A percentile compares a stretch with the other conserved stretches of the same genome.
Evolutionary conservation across 306 rosid species (phyloP).

Genomic region (Vigna trinervia): DNA sequence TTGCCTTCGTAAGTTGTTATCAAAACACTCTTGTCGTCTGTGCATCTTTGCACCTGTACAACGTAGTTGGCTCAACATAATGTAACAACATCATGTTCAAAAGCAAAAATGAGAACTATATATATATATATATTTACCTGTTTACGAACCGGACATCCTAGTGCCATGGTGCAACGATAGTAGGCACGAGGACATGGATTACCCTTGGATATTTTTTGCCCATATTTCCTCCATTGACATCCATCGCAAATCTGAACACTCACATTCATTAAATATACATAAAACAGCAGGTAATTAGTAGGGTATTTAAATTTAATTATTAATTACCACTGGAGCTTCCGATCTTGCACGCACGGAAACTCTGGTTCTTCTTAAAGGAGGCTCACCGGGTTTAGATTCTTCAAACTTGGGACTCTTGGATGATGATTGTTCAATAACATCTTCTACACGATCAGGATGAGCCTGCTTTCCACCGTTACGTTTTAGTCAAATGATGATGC

Average conservation of each 20-base stretch:
- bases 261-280: neutral
- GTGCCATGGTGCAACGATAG: slow-evolving; percentile 68
- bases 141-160: slow-evolving; percentile 63
- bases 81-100: no score
- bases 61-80: no score
- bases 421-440: slow-evolving; percentile 41
- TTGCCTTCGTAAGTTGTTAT: slow-evolving; percentile 67
- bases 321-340: slow-evolving; percentile 51
- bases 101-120: neutral
- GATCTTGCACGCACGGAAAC: slow-evolving; percentile 60
- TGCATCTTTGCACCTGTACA: slow-evolving; percentile 66
- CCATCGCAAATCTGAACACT: slow-evolving; percentile 58
- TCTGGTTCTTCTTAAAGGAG: slow-evolving; percentile 50
- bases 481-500: slow-evolving; percentile 8
- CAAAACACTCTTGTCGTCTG: slow-evolving; percentile 53
- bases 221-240: slow-evolving; percentile 77
- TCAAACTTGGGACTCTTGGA: slow-evolving; percentile 43
- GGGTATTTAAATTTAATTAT: neutral
- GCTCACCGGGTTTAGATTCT: slow-evolving; percentile 39
- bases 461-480: slow-evolving; percentile 39
- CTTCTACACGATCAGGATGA: slow-evolving; percentile 17
- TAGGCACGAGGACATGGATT: slow-evolving; percentile 74
- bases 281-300: neutral
- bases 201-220: slow-evolving; percentile 68
- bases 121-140: slow-evolving; percentile 43